phyloP scores from a whole-genome alignment of 179 eudicot genomes.

The Sideroxylon spinosum region DNA sequence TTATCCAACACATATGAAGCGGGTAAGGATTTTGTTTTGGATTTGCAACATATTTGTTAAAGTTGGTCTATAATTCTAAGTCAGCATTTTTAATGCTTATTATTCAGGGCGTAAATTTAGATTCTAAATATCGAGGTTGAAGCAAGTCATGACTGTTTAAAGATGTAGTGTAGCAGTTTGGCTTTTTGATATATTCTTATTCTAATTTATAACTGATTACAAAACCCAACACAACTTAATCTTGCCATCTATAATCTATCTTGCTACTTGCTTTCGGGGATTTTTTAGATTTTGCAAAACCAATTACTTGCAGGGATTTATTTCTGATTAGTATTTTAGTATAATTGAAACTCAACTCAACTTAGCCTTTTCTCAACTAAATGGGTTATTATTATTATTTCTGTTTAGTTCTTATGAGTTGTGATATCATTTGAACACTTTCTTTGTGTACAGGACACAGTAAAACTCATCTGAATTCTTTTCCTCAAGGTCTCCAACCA shows the following conservation, averaged over 20 bases:
- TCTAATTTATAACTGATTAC: background rate
- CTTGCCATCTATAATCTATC: background rate
- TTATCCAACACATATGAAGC: slow-evolving; percentile 39
- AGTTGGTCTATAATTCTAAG: background rate
- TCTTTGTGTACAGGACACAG: slow-evolving; percentile 37
- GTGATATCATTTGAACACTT: slow-evolving; percentile 10
- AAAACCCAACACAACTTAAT: no score
- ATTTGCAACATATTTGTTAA: background rate
- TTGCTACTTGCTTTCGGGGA: background rate
- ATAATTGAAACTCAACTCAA: no score
- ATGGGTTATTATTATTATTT: background rate
- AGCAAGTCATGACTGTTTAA: background rate
- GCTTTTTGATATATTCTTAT: background rate
- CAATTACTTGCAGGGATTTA: background rate
- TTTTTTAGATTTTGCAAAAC: background rate
- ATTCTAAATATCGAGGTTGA: background rate
- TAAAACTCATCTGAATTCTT: slow-evolving; percentile 30
- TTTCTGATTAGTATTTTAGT: background rate
- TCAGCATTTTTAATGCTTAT: background rate
- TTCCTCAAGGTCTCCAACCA: slow-evolving; percentile 33
- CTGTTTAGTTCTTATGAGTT: background rate
- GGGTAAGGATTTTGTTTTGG: slow-evolving; percentile 41
- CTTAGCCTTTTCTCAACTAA: no score
- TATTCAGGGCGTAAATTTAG: background rate
- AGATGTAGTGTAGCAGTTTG: background rate